Evolutionary conservation across 2,329 filamentous ascomycete genomes (phyloP).

Genomic region (Botrytis deweyae): DNA sequence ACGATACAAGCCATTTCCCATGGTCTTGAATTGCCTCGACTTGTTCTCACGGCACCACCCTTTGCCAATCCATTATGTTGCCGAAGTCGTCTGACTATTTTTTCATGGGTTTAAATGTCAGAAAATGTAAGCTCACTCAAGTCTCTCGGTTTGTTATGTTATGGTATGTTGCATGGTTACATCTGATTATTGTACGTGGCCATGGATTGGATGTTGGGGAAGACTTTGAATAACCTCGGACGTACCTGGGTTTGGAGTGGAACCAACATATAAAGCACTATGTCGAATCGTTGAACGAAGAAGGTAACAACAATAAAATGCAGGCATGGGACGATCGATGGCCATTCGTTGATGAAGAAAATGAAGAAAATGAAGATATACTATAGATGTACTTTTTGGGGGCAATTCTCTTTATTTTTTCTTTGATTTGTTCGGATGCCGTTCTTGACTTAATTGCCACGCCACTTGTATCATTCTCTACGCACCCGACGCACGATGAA

Average conservation of each 20-base stretch:
- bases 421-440: background rate
- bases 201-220: background rate
- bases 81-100: slow-evolving; percentile 65
- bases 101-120: slow-evolving; percentile 18
- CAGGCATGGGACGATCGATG: slow-evolving; percentile 62
- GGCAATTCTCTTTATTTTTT: background rate
- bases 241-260: slow-evolving; percentile 73
- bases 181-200: background rate
- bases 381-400: background rate
- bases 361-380: background rate
- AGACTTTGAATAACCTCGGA: background rate
- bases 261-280: slow-evolving; percentile 78
- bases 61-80: slow-evolving; percentile 87
- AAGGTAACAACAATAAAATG: slow-evolving; percentile 91
- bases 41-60: slow-evolving; percentile 79
- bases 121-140: background rate
- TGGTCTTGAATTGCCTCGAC: slow-evolving; percentile 65
- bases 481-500: background rate
- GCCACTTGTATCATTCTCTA: background rate
- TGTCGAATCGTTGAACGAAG: slow-evolving; percentile 77
- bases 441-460: background rate
- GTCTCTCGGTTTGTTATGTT: background rate
- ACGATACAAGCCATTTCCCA: slow-evolving; percentile 92
- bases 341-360: slow-evolving; percentile 28
- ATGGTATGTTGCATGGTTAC: background rate